Percentiles rank a stretch among this genome's conserved stretches.
Conservation (phyloP, 805 yeast species). For the Spathaspora sp. region DNA sequence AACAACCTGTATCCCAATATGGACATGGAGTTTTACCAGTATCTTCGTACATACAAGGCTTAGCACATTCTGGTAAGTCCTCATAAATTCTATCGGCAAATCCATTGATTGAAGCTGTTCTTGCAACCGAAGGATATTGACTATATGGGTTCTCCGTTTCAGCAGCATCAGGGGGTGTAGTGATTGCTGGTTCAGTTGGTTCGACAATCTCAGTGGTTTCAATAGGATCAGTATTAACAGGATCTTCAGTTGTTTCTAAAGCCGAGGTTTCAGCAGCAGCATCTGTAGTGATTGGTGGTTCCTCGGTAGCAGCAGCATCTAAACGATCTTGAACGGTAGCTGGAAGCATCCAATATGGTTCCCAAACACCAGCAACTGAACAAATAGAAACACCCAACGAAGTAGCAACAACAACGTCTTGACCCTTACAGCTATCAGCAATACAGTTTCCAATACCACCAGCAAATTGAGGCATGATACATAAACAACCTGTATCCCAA, state of each 20-base stretch:
- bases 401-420: constrained; percentile 34
- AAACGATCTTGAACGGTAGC: constrained; percentile 13
- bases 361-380: constrained; percentile 36
- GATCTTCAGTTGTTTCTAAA: constrained; percentile 6
- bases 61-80: constrained; percentile 34
- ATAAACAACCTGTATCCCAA: constrained; percentile 49
- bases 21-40: constrained; percentile 36
- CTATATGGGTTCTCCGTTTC: constrained; percentile 18
- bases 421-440: constrained; percentile 33
- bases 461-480: constrained; percentile 44
- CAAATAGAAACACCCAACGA: constrained; percentile 39
- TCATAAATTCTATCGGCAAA: constrained; percentile 36
- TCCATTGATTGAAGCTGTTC: constrained; percentile 40
- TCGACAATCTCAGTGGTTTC: no score
- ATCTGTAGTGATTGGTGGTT: constrained; percentile 3
- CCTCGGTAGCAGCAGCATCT: constrained; percentile 11
- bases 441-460: constrained; percentile 40
- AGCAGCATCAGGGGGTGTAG: background rate
- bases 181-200: background rate
- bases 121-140: constrained; percentile 32
- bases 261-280: constrained; percentile 11
- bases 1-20: constrained; percentile 45
- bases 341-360: constrained; percentile 44
- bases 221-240: background rate
- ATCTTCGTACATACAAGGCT: constrained; percentile 26